These are phyloP conservation scores for Prunus campanulata DNA, from an alignment of 306 rosid genomes.

Conservation along the genomic window DNA sequence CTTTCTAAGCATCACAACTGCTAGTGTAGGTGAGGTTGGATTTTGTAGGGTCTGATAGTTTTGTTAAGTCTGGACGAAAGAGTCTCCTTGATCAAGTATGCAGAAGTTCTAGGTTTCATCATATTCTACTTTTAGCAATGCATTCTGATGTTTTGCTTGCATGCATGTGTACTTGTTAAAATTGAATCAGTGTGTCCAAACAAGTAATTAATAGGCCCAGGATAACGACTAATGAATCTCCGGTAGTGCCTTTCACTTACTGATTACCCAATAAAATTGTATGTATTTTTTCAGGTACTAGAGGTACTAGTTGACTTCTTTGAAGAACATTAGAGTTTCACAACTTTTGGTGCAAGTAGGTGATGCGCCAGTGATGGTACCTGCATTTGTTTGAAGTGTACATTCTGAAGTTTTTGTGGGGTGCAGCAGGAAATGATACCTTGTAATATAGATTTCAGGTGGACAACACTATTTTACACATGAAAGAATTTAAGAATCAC, in stretches of 20 bases:
- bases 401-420: not conserved
- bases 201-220: not conserved
- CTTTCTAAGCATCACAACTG: not conserved
- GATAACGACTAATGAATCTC: not conserved
- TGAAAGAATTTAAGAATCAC: not conserved
- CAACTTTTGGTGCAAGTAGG: not conserved
- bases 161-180: not conserved
- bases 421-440: not conserved
- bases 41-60: no score
- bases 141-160: not conserved
- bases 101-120: not conserved
- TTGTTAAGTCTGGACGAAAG: no score
- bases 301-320: not conserved
- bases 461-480: not conserved
- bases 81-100: not conserved
- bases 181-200: not conserved
- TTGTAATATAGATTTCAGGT: constrained; percentile 13
- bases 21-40: not conserved
- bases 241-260: not conserved
- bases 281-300: not conserved
- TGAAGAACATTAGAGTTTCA: not conserved
- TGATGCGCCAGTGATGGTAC: not conserved
- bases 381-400: not conserved
- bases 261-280: not conserved
- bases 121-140: not conserved